Conservation (phyloP, 2,329 filamentous ascomycete genomes). For the Fusarium mangiferae region DNA sequence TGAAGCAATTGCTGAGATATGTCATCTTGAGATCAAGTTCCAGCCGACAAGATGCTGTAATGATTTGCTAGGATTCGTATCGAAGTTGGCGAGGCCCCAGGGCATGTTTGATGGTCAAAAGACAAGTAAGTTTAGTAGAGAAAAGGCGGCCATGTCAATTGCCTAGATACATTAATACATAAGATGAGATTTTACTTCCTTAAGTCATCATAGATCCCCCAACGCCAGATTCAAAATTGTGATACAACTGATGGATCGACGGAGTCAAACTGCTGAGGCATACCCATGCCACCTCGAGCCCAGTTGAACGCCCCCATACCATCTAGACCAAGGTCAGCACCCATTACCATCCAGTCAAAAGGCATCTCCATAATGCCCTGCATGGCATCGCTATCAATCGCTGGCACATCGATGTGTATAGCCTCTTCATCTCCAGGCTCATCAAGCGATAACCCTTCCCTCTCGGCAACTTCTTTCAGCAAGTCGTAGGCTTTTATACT, state of each 20-base stretch:
- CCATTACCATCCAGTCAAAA: constrained; percentile 41
- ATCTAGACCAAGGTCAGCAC: constrained; percentile 37
- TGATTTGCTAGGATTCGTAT: not conserved
- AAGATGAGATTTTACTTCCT: constrained; percentile 11
- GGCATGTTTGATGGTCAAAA: not conserved
- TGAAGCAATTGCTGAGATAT: too few species aligned
- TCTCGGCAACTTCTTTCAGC: constrained; percentile 49
- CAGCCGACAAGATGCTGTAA: not conserved
- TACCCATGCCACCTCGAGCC: constrained; percentile 7
- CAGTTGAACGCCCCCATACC: constrained; percentile 34
- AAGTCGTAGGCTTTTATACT: constrained; percentile 45
- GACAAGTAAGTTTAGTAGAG: not conserved
- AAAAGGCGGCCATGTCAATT: not conserved
- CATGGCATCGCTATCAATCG: constrained; percentile 26
- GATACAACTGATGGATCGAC: constrained; percentile 32
- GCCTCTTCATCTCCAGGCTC: constrained; percentile 19
- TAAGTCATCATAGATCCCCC: not conserved
- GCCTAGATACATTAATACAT: not conserved
- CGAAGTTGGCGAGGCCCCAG: not conserved
- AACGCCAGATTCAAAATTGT: constrained; percentile 8
- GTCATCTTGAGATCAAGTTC: not conserved
- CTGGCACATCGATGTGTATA: not conserved
- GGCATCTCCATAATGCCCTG: constrained; percentile 41
- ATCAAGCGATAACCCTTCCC: constrained; percentile 27
- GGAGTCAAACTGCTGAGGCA: constrained; percentile 26